phyloP scores from a whole-genome alignment of 176 grass and related monocot genomes.

The Luzula sylvatica region DNA sequence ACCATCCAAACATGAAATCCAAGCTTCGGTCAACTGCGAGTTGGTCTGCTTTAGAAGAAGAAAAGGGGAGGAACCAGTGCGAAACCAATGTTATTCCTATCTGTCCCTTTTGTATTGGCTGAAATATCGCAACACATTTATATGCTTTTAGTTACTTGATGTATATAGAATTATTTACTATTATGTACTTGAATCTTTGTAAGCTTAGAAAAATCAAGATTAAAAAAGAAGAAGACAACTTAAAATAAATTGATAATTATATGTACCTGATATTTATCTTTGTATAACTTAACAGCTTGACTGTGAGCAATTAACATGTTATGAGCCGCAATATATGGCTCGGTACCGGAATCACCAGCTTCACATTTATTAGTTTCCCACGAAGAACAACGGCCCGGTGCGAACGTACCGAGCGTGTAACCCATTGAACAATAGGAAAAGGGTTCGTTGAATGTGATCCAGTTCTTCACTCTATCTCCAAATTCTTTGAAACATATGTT shows the following conservation, averaged over 20 bases:
- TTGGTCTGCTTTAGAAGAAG: constrained; percentile 5
- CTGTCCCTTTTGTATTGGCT: not conserved
- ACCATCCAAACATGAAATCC: constrained; percentile 60
- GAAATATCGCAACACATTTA: no score
- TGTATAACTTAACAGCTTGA: constrained; percentile 34
- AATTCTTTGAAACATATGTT: constrained; percentile 62
- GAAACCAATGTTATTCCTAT: constrained; percentile 14
- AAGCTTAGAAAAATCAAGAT: not conserved
- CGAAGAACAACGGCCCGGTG: constrained; percentile 39
- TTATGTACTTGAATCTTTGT: not conserved
- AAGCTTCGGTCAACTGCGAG: constrained; percentile 31
- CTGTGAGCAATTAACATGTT: constrained; percentile 48
- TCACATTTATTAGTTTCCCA: constrained; percentile 21
- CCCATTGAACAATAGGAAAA: constrained; percentile 17
- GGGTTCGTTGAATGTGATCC: constrained; percentile 62
- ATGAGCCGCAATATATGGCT: constrained; percentile 55
- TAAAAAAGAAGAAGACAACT: no score
- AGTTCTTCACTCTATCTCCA: constrained; percentile 68
- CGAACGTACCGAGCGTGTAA: constrained; percentile 26
- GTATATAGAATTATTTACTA: no score
- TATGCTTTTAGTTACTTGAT: no score
- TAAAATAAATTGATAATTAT: no score
- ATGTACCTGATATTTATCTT: constrained; percentile 31
- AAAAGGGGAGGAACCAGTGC: constrained; percentile 41
- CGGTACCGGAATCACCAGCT: constrained; percentile 33